Evolutionary conservation across 1,284 basidiomycete genomes (phyloP), one percentile per base, ranked within the genome.

Genomic region (Cryptococcus sp.): DNA sequence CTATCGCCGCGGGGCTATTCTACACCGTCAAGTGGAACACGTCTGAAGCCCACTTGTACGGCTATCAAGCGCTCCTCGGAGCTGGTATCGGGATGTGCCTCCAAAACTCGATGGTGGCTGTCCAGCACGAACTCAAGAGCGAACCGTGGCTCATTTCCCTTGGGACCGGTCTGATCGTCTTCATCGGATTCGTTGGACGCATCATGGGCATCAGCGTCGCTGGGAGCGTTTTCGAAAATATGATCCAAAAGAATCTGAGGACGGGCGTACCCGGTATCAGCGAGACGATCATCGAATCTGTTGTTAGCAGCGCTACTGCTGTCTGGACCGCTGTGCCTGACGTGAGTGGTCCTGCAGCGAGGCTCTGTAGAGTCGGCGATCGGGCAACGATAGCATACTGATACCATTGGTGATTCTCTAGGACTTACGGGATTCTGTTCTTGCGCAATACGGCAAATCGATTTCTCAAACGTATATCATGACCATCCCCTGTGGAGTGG

Each of bases 151-250:
- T 76, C 20, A 74, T 80, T 52, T 64, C 71, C 5, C 59, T 66
- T 5, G 74, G 70, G 48, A 71, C 67, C 5, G 75, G 75, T 50
- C 46, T 71, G 4, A 63, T 59, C 40, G 65, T 70, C 10, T 77
- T 75, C 58, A 49, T 76, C 50, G 76, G 76, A 19, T 76, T 72
- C 54, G 65, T 64, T 1, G 77, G 76, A 8, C 76, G 75, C 11
- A 74, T 78, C 53, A 11, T 77, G 47, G 78, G 74, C 58, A 65
- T 79, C 50, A 77, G 75, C n/a, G 48, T 78, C 20, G 72, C 63
- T 38, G 75, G 75, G n/a, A 61, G 64, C 5, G 75, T 80, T 13
- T 80, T 80, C 54, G 69, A 69, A 42, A 79, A 78, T 63, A 67
- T 71, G 65, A 63, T 80, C 47, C 70, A 72, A 42, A 27, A 23